Evolutionary conservation across 805 yeast genomes (phyloP).

Genomic region (Ogataea polymorpha): DNA sequence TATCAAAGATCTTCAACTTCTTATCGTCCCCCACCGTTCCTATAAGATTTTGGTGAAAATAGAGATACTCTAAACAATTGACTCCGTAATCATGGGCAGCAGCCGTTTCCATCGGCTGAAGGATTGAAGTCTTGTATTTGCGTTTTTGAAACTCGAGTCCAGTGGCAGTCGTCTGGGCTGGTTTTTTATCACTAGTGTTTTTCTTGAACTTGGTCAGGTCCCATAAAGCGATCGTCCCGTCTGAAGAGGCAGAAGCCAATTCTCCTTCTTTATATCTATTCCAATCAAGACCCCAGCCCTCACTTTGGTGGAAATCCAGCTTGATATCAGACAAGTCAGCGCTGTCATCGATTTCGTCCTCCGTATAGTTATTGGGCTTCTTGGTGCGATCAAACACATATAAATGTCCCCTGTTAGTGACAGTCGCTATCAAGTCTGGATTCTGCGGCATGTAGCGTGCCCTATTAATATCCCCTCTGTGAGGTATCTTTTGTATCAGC

Average conservation of each 20-base stretch:
- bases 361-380: slow-evolving; percentile 49
- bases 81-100: slow-evolving; percentile 46
- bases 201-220: slow-evolving; percentile 49
- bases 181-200: slow-evolving; percentile 14
- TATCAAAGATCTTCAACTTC: slow-evolving; percentile 49
- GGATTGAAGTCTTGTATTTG: slow-evolving; percentile 10
- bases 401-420: slow-evolving; percentile 62
- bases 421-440: slow-evolving; percentile 75
- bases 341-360: slow-evolving; percentile 26
- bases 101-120: slow-evolving; percentile 19
- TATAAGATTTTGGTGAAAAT: slow-evolving; percentile 57
- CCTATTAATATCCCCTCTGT: slow-evolving; percentile 69
- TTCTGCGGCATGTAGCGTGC: slow-evolving; percentile 80
- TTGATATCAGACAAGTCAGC: slow-evolving; percentile 26
- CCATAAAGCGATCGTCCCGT: slow-evolving; percentile 64
- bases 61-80: slow-evolving; percentile 72
- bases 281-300: slow-evolving; percentile 76
- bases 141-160: slow-evolving; percentile 11
- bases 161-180: not conserved
- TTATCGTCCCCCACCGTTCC: slow-evolving; percentile 68
- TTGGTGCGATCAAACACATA: slow-evolving; percentile 80
- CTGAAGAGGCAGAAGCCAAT: slow-evolving; percentile 58
- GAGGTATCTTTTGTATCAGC: slow-evolving; percentile 57
- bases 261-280: slow-evolving; percentile 59
- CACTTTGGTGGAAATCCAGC: slow-evolving; percentile 38